These are phyloP conservation scores for Alliaria petiolata DNA, from an alignment of 345 rosid genomes.

Conservation along the genomic window DNA sequence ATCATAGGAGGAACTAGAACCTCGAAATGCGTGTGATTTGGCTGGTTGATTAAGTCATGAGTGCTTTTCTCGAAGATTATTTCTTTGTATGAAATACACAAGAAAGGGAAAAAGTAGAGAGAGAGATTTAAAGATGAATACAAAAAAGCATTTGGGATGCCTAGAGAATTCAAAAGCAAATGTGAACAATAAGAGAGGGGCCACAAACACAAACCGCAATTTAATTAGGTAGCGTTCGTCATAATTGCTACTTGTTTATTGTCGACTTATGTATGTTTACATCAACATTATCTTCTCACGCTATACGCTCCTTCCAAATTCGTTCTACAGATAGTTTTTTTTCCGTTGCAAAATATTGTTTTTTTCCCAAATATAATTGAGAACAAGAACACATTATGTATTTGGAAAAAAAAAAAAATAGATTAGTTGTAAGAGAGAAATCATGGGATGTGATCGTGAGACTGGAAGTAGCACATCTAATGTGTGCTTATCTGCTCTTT, in stretches of 20 bases:
- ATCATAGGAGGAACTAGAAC: neutral
- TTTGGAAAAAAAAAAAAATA: too few species aligned
- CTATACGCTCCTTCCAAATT: neutral
- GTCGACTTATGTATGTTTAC: neutral
- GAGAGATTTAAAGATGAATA: too few species aligned
- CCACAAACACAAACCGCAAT: neutral
- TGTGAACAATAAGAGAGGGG: neutral
- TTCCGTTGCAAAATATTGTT: neutral
- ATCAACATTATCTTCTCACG: neutral
- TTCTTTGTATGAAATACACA: too few species aligned
- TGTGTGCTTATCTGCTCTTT: too few species aligned
- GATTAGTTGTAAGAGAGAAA: too few species aligned
- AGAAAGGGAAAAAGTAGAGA: neutral
- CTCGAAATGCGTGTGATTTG: neutral
- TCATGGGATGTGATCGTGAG: neutral
- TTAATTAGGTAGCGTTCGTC: neutral
- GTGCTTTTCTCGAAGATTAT: neutral
- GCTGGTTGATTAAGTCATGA: neutral
- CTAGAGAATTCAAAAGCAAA: neutral
- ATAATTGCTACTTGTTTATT: neutral
- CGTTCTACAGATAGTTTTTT: neutral
- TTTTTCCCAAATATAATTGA: too few species aligned
- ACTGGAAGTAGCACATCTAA: too few species aligned
- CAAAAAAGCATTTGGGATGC: too few species aligned
- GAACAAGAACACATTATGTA: too few species aligned